Base-by-base conservation (phyloP, 1,284 basidiomycete species). In the Fomes fomentarius region DNA sequence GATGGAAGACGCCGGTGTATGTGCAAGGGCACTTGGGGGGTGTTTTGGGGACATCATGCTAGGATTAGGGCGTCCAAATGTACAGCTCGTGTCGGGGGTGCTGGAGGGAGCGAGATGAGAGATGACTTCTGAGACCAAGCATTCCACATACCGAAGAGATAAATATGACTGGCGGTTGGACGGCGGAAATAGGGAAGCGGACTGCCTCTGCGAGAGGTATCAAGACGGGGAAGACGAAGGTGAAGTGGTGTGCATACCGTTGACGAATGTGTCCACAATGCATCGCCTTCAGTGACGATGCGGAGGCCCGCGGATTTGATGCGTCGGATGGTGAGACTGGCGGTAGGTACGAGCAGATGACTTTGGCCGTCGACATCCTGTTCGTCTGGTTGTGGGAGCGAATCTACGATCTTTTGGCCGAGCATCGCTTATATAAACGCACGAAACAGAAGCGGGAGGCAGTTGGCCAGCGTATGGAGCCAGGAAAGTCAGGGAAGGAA, bases 11-110 rank as follows among this genome's bases (percentile, higher is more conserved):
- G 21, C 22, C 39, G 47, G 47, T 41, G 37, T 24, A 22, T 28
- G 24, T 33, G n/a, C 45, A 21, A 22, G 25, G 41, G 39, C 15
- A 48, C 30, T 33, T 14, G 26, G 39, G 11, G 26, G 24, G 26
- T 53, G 48, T 26, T 58, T 52, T 8, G 54, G 53, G 2, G 61
- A 51, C n/a, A 52, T 37, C 45, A 58, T 62, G 28, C 61, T 62
- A 24, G 62, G 63, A 52, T 66, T 66, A 3, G 65, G 65, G 37
- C 63, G 57, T 30, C 69, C 68, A n/a, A 66, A 64, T n/a, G 67
- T 65, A 59, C 66, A 57, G 39, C 59, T 61, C 25, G 60, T 56
- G 39, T 67, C 60, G 10, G 66, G 61, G 15, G 63, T 64, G 39
- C 66, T 68, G 35, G 24, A 25, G 21, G 22, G 21, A 15, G n/a